Conservation (phyloP, 495 filamentous ascomycete species). For the Penicillium taxi region DNA sequence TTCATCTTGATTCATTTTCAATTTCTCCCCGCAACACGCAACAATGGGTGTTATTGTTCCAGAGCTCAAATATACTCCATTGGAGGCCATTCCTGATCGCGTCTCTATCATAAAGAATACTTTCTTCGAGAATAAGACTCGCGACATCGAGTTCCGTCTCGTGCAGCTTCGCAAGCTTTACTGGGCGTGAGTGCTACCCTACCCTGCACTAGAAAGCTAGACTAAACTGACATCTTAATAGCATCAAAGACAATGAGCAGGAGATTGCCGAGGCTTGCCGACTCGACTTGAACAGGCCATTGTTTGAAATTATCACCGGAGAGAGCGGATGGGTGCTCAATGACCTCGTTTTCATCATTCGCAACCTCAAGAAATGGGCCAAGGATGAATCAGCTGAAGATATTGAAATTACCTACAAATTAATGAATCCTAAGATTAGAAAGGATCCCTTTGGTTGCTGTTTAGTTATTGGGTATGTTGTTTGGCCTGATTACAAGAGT, state of each 20-base stretch:
- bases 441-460: slow-evolving; percentile 85
- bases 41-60: slow-evolving; percentile 34
- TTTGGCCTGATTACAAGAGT: neutral
- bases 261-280: slow-evolving; percentile 61
- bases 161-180: slow-evolving; percentile 86
- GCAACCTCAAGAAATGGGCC: slow-evolving; percentile 70
- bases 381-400: slow-evolving; percentile 72
- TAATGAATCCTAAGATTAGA: slow-evolving; percentile 65
- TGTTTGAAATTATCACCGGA: slow-evolving; percentile 58
- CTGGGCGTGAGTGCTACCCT: slow-evolving; percentile 57
- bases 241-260: slow-evolving; percentile 65
- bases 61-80: slow-evolving; percentile 55
- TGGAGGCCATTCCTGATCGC: slow-evolving; percentile 57
- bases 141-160: slow-evolving; percentile 70
- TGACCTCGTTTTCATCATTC: slow-evolving; percentile 67
- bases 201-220: neutral
- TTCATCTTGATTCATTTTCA: slow-evolving; percentile 2
- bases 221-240: slow-evolving; percentile 15
- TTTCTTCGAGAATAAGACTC: slow-evolving; percentile 73
- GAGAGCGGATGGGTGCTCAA: slow-evolving; percentile 68
- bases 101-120: slow-evolving; percentile 49
- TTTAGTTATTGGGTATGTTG: slow-evolving; percentile 70
- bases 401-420: slow-evolving; percentile 55
- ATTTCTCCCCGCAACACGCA: neutral
- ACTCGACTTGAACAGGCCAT: slow-evolving; percentile 65